These are phyloP conservation scores for Beauveria sp. DNA, from an alignment of 2,329 filamentous ascomycete species.

Conservation along the genomic window DNA sequence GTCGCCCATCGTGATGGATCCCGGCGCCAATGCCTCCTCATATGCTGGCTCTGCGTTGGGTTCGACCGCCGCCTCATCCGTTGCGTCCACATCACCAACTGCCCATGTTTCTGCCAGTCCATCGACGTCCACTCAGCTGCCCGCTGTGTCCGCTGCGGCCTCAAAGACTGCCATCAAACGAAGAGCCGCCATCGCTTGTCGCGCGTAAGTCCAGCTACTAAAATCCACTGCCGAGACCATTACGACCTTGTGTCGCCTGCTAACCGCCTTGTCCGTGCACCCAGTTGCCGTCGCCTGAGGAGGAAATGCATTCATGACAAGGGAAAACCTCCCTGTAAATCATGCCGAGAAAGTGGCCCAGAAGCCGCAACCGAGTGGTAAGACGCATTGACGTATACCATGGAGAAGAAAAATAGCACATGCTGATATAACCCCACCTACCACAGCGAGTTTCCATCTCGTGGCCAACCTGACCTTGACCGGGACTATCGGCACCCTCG, in stretches of 20 bases:
- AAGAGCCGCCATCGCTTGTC: slow-evolving; percentile 44
- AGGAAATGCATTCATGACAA: slow-evolving; percentile 48
- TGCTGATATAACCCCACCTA: not conserved
- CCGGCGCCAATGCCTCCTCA: slow-evolving; percentile 1
- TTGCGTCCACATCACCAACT: slow-evolving; percentile 7
- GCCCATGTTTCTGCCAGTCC: slow-evolving; percentile 4
- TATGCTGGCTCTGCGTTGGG: not conserved
- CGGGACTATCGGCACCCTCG: slow-evolving; percentile 50
- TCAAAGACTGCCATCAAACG: slow-evolving; percentile 32
- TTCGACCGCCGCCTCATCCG: slow-evolving; percentile 1
- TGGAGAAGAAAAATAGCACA: not conserved
- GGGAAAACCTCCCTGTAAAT: slow-evolving; percentile 40
- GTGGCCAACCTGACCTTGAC: slow-evolving; percentile 47
- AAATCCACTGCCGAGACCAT: not conserved
- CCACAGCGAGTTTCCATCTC: slow-evolving; percentile 41
- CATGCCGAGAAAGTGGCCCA: slow-evolving; percentile 43
- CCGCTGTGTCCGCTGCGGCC: not conserved
- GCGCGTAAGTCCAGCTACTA: slow-evolving; percentile 32
- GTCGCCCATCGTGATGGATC: not conserved
- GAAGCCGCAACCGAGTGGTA: slow-evolving; percentile 41
- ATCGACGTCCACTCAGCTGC: not conserved
- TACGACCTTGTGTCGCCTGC: not conserved
- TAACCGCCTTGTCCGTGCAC: not conserved
- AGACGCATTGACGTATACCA: slow-evolving; percentile 15
- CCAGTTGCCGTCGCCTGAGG: slow-evolving; percentile 47